Evolutionary conservation across 1,139 yeast species (phyloP).

Genomic region (Yamadazyma dushanensis): DNA sequence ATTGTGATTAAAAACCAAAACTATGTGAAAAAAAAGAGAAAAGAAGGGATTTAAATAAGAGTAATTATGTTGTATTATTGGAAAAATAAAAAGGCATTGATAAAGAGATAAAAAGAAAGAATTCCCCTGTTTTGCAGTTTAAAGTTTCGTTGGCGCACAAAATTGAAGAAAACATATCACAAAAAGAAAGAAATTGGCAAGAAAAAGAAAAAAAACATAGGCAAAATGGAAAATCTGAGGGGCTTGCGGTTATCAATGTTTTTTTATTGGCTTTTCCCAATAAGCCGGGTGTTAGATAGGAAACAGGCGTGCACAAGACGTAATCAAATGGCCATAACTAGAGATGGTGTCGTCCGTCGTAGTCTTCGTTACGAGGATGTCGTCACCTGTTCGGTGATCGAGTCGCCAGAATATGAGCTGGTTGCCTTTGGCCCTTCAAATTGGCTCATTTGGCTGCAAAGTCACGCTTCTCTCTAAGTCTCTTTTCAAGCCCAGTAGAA

Average conservation of each 20-base stretch:
- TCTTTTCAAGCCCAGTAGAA: too few relatives aligned
- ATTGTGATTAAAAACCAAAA: conserved; percentile 18
- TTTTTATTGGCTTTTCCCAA: conserved; percentile 2
- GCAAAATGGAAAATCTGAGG: neutral
- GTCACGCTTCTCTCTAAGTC: too few relatives aligned
- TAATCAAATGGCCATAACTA: too few relatives aligned
- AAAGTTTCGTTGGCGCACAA: neutral
- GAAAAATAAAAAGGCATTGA: neutral
- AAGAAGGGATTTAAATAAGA: conserved; percentile 3
- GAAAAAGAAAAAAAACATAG: neutral
- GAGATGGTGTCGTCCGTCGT: too few relatives aligned
- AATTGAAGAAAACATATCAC: neutral
- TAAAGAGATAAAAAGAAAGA: conserved; percentile 3
- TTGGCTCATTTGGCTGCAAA: too few relatives aligned
- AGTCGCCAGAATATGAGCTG: too few relatives aligned
- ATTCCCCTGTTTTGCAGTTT: conserved; percentile 3
- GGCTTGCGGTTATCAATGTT: conserved; percentile 3
- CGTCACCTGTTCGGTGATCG: too few relatives aligned
- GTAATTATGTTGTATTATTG: neutral
- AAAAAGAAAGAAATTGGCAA: conserved; percentile 1
- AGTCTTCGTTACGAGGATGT: too few relatives aligned
- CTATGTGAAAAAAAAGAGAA: neutral
- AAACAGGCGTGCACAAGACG: neutral
- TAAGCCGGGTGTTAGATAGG: neutral
- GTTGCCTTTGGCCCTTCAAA: too few relatives aligned